Conservation (phyloP, 352 stramenopile genomes). For the Phytophthora pseudosyringae region DNA sequence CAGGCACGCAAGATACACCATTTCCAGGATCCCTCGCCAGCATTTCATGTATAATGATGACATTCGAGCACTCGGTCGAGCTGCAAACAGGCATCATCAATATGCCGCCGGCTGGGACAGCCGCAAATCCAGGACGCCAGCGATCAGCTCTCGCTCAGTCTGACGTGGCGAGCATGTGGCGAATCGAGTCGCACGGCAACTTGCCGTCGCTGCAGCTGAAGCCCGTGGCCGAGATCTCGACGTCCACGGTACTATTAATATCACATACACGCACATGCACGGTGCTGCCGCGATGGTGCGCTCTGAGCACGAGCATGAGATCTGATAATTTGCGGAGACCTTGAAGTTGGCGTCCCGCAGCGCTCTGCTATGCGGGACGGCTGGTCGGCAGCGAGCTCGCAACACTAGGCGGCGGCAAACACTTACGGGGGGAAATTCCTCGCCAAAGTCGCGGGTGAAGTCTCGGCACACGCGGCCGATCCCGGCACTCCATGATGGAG, state of each 20-base stretch:
- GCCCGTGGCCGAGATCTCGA: not conserved
- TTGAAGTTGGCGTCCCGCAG: conserved; percentile 24
- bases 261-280: conserved; percentile 24
- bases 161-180: conserved; percentile 10
- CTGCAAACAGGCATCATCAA: conserved; percentile 17
- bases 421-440: not conserved
- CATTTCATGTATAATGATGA: conserved; percentile 5
- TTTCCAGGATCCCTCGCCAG: conserved; percentile 3
- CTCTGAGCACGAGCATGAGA: conserved; percentile 15
- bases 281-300: conserved; percentile 24
- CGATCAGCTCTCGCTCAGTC: not conserved
- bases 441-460: not conserved
- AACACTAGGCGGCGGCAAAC: not conserved
- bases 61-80: not conserved
- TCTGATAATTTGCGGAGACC: conserved; percentile 26
- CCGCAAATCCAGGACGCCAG: conserved; percentile 18
- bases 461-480: conserved; percentile 1
- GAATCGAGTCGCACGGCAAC: not conserved
- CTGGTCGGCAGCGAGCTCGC: not conserved
- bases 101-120: not conserved
- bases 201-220: not conserved
- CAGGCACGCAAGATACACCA: conserved; percentile 23
- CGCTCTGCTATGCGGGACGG: conserved; percentile 1
- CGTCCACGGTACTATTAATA: not conserved
- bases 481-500: not conserved